Evolutionary conservation across 169 alveolate species (phyloP).

Genomic region (Cryptosporidium sp.): DNA sequence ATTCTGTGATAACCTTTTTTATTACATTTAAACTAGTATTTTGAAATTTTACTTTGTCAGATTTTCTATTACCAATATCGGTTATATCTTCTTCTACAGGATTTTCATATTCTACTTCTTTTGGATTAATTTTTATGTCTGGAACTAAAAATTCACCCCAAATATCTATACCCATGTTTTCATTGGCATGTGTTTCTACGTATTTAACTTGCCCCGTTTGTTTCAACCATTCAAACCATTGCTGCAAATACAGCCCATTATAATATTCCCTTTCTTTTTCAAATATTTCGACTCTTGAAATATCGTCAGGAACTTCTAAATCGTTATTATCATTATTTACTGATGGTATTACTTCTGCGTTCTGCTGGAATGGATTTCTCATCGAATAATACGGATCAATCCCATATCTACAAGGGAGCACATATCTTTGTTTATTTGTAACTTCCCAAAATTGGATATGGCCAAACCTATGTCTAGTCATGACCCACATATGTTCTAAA

Average conservation of each 20-base stretch:
- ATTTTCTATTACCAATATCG: constrained; percentile 60
- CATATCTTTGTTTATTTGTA: constrained; percentile 79
- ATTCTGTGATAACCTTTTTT: constrained; percentile 77
- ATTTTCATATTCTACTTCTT: constrained; percentile 31
- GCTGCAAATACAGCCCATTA: constrained; percentile 66
- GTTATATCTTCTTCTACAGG: constrained; percentile 34
- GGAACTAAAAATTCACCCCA: constrained; percentile 77
- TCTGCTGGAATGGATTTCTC: constrained; percentile 41
- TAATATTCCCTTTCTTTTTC: constrained; percentile 68
- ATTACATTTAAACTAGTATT: constrained; percentile 73
- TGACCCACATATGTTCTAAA: constrained; percentile 80
- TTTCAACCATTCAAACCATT: constrained; percentile 75
- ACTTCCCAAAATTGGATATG: constrained; percentile 83
- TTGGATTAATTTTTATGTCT: constrained; percentile 55
- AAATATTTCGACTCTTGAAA: constrained; percentile 35
- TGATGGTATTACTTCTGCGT: constrained; percentile 42
- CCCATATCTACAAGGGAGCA: constrained; percentile 76
- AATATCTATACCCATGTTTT: constrained; percentile 67
- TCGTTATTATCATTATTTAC: constrained; percentile 43
- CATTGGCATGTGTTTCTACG: constrained; percentile 16
- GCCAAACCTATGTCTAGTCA: constrained; percentile 82
- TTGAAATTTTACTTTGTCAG: constrained; percentile 76
- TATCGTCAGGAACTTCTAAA: constrained; percentile 54
- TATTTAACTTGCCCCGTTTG: constrained; percentile 67
- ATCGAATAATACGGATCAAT: constrained; percentile 28